Percentiles rank a stretch among this genome's conserved stretches.
Conservation (phyloP, 805 yeast genomes). For the Saturnispora zaruensis region DNA sequence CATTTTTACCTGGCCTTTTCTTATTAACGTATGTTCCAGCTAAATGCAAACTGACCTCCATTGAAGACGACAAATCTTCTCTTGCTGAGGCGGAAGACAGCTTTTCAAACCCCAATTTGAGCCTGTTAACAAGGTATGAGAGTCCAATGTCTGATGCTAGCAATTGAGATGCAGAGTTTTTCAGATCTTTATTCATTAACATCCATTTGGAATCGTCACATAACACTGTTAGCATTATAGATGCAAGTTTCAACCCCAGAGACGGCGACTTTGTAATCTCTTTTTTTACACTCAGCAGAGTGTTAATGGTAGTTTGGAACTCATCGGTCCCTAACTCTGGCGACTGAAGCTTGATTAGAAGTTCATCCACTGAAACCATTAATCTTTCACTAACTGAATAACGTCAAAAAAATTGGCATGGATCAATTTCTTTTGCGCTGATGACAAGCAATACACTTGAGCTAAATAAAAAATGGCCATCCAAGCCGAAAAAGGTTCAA, state of each 20-base stretch:
- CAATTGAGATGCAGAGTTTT: slow-evolving; percentile 4
- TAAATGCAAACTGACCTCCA: not conserved
- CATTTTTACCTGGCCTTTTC: not conserved
- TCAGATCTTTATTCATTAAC: slow-evolving; percentile 9
- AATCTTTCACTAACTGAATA: not conserved
- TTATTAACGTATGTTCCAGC: slow-evolving; percentile 1
- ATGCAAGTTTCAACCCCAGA: not conserved
- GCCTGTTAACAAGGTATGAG: slow-evolving; percentile 14
- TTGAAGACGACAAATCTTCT: not conserved
- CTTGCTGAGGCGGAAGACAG: not conserved
- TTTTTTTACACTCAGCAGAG: not conserved
- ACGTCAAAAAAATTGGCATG: not conserved
- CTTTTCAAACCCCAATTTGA: slow-evolving; percentile 3
- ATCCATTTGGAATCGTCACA: slow-evolving; percentile 5
- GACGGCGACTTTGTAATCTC: not conserved
- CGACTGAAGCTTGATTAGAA: not conserved
- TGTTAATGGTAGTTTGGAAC: not conserved
- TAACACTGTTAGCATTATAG: not conserved
- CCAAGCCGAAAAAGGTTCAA: too few relatives aligned
- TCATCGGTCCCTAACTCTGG: not conserved
- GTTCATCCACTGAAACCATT: not conserved
- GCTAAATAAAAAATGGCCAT: too few relatives aligned
- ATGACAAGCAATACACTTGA: not conserved
- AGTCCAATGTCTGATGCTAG: slow-evolving; percentile 21
- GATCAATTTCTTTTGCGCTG: not conserved